Evolutionary conservation across 1,139 yeast species (phyloP), one percentile per base, ranked within the genome.

Genomic region (Suhomyces ambrosiae): DNA sequence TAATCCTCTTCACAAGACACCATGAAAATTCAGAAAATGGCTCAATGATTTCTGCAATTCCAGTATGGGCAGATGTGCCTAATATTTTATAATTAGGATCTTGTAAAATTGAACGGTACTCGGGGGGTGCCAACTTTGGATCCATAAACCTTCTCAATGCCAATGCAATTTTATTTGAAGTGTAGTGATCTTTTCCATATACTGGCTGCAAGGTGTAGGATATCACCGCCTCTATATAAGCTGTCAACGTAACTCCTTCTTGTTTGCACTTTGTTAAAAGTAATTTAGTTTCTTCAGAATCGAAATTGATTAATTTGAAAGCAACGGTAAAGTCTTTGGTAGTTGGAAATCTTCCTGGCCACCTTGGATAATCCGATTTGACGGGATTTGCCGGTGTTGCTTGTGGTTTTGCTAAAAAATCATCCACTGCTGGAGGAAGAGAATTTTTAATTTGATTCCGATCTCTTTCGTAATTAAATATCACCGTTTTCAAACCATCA

Each of bases 341-440:
- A n/a, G 60, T 52, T 2, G 55, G 54, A 29, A 53, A 58, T 32
- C 71, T 47, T 0, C 74, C 75, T 2, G 58, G 60, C 68, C 73
- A 71, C 37, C 54, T 60, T 7, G 48, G 44, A 1, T 54, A 9
- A 27, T 11, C 7, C 22, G 23, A 6, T 9, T 3, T 32, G 21
- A 35, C 22, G 25, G 40, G 15, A 7, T 11, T 9, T 7, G n/a
- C 9, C 18, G 15, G 13, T 9, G 27, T 27, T 5, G 28, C 24
- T 7, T 17, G 16, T 11, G 42, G 36, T 7, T 14, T 27, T 7
- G 60, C 54, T 11, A 63, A 37, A 33, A 54, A 60, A 17, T 48
- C 47, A 23, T 67, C 73, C 19, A 63, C 51, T 6, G 71, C 65
- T 0, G 70, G 69, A 1, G 71, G 71, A 14, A 68, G 52, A 1